A percentile compares a stretch with the other conserved stretches of the same genome.
These are phyloP conservation scores for Vicia villosa DNA, from an alignment of 306 rosid species.

Conservation along the genomic window DNA sequence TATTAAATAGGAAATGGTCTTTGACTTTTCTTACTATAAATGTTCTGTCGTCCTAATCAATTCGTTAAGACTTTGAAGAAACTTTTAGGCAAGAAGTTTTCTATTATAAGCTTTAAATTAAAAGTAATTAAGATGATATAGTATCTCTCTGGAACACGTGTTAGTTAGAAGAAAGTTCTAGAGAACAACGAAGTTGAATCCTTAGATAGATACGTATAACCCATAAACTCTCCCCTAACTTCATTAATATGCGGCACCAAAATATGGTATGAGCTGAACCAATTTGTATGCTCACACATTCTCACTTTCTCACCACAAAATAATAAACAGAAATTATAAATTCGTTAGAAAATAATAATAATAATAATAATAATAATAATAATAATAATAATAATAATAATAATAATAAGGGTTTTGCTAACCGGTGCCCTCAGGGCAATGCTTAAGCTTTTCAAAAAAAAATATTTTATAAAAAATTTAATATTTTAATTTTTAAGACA, in stretches of 20 bases:
- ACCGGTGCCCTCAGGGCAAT: too few relatives aligned
- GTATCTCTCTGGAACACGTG: background rate
- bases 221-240: slow-evolving; percentile 27
- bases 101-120: background rate
- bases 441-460: too few relatives aligned
- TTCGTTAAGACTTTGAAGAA: background rate
- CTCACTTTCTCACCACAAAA: background rate
- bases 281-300: background rate
- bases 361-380: too few relatives aligned
- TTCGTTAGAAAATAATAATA: too few relatives aligned
- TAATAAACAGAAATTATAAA: too few relatives aligned
- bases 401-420: too few relatives aligned
- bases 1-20: background rate
- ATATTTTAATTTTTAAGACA: too few relatives aligned
- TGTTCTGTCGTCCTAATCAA: background rate
- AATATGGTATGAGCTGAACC: background rate
- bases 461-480: too few relatives aligned
- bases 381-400: too few relatives aligned
- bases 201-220: slow-evolving; percentile 9
- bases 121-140: background rate
- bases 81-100: background rate
- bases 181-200: background rate
- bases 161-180: slow-evolving; percentile 12
- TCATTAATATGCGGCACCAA: slow-evolving; percentile 39
- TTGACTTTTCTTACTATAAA: background rate